Conservation (phyloP, 164 flowering plant genomes). For the Chloranthus sessilifolius region DNA sequence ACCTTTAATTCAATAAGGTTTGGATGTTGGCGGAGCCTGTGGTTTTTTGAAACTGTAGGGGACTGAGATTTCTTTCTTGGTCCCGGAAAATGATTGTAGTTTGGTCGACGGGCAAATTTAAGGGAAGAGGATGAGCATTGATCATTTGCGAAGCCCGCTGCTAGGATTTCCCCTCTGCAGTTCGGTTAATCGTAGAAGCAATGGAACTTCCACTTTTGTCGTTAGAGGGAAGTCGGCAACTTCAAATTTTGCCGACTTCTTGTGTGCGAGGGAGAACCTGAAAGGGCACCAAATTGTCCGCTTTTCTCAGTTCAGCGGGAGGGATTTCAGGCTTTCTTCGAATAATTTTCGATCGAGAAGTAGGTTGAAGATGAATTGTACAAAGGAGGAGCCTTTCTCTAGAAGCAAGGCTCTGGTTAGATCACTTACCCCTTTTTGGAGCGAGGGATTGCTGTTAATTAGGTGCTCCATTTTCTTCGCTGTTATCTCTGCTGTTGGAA, state of each 20-base stretch:
- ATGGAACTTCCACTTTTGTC: constrained; percentile 18
- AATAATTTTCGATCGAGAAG: constrained; percentile 30
- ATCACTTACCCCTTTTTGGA: constrained; percentile 62
- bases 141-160: constrained; percentile 36
- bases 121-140: constrained; percentile 44
- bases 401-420: constrained; percentile 49
- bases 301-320: constrained; percentile 53
- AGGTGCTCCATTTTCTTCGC: constrained; percentile 72
- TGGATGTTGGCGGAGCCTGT: constrained; percentile 12
- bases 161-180: constrained; percentile 40
- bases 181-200: constrained; percentile 22
- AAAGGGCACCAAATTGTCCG: constrained; percentile 31
- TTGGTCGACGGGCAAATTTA: constrained; percentile 7
- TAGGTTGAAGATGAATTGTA: constrained; percentile 45
- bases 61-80: constrained; percentile 71
- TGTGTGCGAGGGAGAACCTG: constrained; percentile 32
- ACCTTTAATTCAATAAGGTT: constrained; percentile 8
- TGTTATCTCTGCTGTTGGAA: constrained; percentile 71
- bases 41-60: constrained; percentile 33
- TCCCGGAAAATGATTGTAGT: constrained; percentile 40
- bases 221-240: constrained; percentile 12
- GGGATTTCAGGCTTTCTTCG: constrained; percentile 35
- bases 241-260: constrained; percentile 24
- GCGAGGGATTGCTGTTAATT: constrained; percentile 68
- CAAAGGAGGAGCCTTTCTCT: constrained; percentile 53